Conservation (phyloP, 768 basidiomycete genomes). For the Hemileccinum rubropunctum region DNA sequence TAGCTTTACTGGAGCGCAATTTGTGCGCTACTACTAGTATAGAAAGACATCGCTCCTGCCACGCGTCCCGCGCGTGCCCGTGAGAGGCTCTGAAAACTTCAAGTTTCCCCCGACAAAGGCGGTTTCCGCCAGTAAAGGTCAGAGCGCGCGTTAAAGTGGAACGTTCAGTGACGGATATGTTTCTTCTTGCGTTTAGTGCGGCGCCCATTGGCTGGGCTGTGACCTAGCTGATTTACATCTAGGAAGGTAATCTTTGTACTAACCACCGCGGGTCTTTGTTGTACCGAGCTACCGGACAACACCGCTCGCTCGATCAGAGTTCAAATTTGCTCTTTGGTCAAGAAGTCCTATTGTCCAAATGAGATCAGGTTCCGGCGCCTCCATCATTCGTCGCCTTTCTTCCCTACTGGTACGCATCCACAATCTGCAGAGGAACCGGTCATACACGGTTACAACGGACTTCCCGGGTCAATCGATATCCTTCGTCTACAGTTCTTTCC, state of each 20-base stretch:
- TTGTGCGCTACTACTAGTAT: neutral
- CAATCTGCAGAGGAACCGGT: no score
- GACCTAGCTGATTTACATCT: neutral
- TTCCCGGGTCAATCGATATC: no score
- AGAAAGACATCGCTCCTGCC: neutral
- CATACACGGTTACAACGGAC: no score
- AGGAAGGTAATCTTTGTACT: neutral
- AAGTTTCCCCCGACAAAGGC: conserved; percentile 2
- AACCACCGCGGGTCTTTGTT: neutral
- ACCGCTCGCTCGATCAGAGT: no score
- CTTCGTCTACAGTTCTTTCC: neutral
- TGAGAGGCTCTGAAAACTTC: neutral
- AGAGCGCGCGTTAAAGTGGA: neutral
- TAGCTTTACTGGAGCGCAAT: neutral
- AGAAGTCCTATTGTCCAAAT: no score
- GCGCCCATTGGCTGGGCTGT: neutral
- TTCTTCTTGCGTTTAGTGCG: neutral
- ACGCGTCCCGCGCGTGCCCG: neutral
- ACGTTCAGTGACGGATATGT: no score
- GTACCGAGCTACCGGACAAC: no score
- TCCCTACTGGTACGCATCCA: no score
- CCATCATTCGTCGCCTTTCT: no score
- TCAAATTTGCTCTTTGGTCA: no score
- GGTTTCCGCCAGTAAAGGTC: neutral
- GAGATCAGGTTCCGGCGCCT: no score